Evolutionary conservation across 2,329 filamentous ascomycete species (phyloP).

Genomic region (Furcasterigmium furcatum): DNA sequence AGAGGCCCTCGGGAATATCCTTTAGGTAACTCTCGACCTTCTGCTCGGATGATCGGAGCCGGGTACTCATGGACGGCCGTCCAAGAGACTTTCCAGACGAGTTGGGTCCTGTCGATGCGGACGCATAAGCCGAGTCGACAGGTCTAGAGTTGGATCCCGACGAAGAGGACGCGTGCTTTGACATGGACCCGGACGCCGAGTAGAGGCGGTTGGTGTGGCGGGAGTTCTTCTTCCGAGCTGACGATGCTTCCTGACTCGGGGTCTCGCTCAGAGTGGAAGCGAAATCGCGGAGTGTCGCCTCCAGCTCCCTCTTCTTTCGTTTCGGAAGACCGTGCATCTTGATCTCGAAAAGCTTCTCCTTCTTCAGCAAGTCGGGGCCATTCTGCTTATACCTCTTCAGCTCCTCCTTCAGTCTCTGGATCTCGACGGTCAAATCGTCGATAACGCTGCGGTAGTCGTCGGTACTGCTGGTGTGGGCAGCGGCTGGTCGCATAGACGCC

Average conservation of each 20-base stretch:
- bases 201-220: constrained; percentile 35
- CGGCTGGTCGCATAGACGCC: constrained; percentile 21
- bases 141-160: constrained; percentile 51
- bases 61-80: constrained; percentile 29
- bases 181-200: constrained; percentile 38
- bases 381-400: constrained; percentile 68
- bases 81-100: constrained; percentile 37
- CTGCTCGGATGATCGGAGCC: constrained; percentile 43
- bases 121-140: constrained; percentile 64
- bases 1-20: constrained; percentile 67
- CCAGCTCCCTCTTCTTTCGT: constrained; percentile 72
- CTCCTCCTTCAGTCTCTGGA: constrained; percentile 72
- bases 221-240: constrained; percentile 35
- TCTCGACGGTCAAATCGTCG: constrained; percentile 82
- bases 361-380: constrained; percentile 62
- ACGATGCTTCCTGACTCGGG: constrained; percentile 48
- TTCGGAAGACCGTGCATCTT: constrained; percentile 71
- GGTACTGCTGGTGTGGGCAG: constrained; percentile 55
- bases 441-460: constrained; percentile 82
- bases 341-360: constrained; percentile 81
- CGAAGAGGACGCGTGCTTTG: constrained; percentile 49
- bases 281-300: constrained; percentile 70
- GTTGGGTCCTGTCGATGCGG: constrained; percentile 54
- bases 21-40: constrained; percentile 69
- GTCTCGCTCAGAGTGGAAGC: constrained; percentile 35